Evolutionary conservation across 495 filamentous ascomycete genomes (phyloP), one percentile per base, ranked within the genome.

Genomic region (Rhypophila decipiens): DNA sequence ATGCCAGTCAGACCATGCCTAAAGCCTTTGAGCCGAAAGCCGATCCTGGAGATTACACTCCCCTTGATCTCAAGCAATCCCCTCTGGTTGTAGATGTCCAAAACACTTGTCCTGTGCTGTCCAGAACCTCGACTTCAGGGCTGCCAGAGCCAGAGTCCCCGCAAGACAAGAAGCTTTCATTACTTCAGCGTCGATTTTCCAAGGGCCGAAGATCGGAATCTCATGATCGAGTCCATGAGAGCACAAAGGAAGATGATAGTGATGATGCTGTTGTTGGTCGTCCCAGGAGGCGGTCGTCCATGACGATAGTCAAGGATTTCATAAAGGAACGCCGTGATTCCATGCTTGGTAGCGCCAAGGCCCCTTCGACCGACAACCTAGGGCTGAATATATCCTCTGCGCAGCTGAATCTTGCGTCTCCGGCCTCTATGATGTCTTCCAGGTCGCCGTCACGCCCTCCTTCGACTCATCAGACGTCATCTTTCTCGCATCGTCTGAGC

Each of bases 31-130:
- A 76, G 34, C 42, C 49, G 11, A 62, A 61, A 13, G 49, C 46
- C n/a, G 66, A 64, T 20, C 43, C 57, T 11, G 49, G 58, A n/a
- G 73, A 74, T 12, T 67, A 57, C 18, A 66, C 60, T 27, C 68
- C 72, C 4, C 64, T 84, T 31, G 79, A 85, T 34, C 72, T 89
- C 34, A 81, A 87, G 56, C 77, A 84, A 52, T 89, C 85, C 24
- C 83, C 78, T 0, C 63, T 90, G 46, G 72, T 82, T 13, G 86
- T 89, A 29, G 81, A 91, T 60, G 76, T 84, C 44, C 77, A 86
- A 24, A 74, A 68, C 19, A 63, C 73, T 12, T 38, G 13, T 44
- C 60, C n/a, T 44, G 36, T 19, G 8, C 50, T 49, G 19, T 45
- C 44, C 36, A 45, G 56, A 20, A 24, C 49, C n/a, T 51, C 42